Evolutionary conservation across 768 basidiomycete species (phyloP).

Genomic region (Psilocybe sp.): DNA sequence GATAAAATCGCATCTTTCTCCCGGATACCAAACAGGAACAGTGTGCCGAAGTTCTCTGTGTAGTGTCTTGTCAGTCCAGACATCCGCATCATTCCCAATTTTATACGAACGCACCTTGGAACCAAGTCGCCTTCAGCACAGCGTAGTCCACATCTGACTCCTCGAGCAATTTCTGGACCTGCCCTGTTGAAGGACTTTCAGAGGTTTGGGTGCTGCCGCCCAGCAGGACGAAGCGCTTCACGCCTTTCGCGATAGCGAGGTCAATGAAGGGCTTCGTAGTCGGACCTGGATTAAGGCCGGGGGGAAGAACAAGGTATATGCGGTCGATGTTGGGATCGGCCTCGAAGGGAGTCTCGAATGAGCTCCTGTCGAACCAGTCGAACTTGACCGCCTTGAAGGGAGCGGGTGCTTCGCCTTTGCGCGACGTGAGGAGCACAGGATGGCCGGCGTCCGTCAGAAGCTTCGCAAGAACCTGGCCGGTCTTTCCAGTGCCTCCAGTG

Average conservation of each 20-base stretch:
- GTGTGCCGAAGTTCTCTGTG: conserved; percentile 18
- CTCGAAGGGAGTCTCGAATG: conserved; percentile 28
- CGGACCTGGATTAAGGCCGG: conserved; percentile 13
- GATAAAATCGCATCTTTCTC: conserved; percentile 12
- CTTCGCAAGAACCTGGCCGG: conserved; percentile 22
- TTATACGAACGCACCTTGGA: conserved; percentile 19
- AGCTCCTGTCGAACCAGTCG: conserved; percentile 32
- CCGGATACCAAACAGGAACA: conserved; percentile 6
- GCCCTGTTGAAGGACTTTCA: conserved; percentile 17
- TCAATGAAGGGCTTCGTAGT: conserved; percentile 30
- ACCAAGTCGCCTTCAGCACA: conserved; percentile 29
- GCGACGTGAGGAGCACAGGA: conserved; percentile 25
- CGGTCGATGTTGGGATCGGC: conserved; percentile 21
- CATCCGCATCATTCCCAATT: too few species aligned
- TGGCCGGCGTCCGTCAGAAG: conserved; percentile 21
- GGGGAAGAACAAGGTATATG: conserved; percentile 30
- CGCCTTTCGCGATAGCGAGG: conserved; percentile 24
- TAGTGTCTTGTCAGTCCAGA: too few species aligned
- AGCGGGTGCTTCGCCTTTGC: conserved; percentile 23
- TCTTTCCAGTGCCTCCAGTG: conserved; percentile 31
- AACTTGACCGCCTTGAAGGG: conserved; percentile 29
- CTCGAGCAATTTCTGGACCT: conserved; percentile 26
- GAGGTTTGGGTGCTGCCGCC: conserved; percentile 17
- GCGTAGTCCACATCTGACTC: conserved; percentile 22
- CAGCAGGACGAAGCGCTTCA: conserved; percentile 30